Evolutionary conservation across 148 eudicot species (phyloP), one percentile per base, ranked within the genome.

Genomic region (Pouteria glomerata): DNA sequence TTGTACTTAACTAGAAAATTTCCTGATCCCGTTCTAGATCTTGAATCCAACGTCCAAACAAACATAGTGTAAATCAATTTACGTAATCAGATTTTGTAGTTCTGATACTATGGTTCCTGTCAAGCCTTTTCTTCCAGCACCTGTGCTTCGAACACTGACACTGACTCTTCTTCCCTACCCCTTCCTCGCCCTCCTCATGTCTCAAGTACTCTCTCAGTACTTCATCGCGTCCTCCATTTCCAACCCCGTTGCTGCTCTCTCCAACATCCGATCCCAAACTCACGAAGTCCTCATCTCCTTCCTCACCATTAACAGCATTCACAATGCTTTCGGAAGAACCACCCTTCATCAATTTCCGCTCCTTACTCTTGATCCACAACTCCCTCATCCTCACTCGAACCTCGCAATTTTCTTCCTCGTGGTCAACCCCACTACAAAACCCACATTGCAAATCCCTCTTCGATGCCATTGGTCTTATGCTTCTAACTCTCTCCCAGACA

Each of bases 401-500:
- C 37, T 75, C 78, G 11, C 69, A 69, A 18, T 59, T 69, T 50
- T 4, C 31, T 50, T 71, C 74, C 57, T 71, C 74, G 2, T 71
- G 74, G 6, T n/a, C n/a, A n/a, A 0, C 45, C 7, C 67, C 74
- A 0, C 19, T 45, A 23, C 74, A 71, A 71, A 71, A 60, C 57
- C 73, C 67, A 14, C 67, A 33, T 27, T 75, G 68, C 19, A 41
- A 29, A 8, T 7, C 64, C 10, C 15, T 41, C 15, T 44, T 29
- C 4, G 18, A 6, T 8, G 18, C 65, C 26, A 48, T 21, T n/a
- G n/a, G n/a, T 61, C 68, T 48, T 15, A 68, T 4, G 18, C 31
- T 24, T 14, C 50, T 75, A 73, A 35, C 68, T 62, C 26, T 57
- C 69, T 76, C 78, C 78, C 73, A 52, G n/a, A 53, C 59, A 29